A percentile compares a stretch with the other conserved stretches of the same genome.
Conservation (phyloP, 257 asterid species). For the Rauvolfia tetraphylla region DNA sequence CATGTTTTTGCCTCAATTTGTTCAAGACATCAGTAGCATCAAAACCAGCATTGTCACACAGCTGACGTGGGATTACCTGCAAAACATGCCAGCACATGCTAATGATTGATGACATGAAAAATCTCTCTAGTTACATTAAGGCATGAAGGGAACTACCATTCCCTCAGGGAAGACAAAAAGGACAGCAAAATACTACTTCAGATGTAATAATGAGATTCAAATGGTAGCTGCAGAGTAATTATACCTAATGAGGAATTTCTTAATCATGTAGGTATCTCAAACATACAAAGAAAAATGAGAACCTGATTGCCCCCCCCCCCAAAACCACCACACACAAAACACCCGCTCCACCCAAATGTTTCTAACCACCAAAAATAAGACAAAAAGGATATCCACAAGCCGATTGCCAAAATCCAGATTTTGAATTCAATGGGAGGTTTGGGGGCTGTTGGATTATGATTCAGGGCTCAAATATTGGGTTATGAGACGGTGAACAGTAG, state of each 20-base stretch:
- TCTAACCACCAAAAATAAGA: background rate
- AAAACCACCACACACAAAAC: too few species aligned
- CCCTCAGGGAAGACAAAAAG: background rate
- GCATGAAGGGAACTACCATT: background rate
- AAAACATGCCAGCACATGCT: slow-evolving; percentile 13
- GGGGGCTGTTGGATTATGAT: background rate
- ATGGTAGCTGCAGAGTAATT: background rate
- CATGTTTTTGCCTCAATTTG: slow-evolving; percentile 94
- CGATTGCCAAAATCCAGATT: background rate
- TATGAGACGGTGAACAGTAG: too few species aligned
- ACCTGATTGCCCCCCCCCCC: background rate
- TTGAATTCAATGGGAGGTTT: background rate
- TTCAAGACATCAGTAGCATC: slow-evolving; percentile 97
- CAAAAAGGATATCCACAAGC: background rate
- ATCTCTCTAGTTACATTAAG: background rate
- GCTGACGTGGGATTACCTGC: slow-evolving; percentile 61
- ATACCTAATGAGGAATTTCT: background rate
- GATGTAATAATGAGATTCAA: slow-evolving; percentile 1
- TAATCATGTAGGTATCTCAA: background rate
- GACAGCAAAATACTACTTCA: background rate
- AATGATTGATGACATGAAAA: background rate
- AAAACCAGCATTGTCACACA: slow-evolving; percentile 72
- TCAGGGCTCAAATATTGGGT: too few species aligned
- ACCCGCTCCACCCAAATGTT: background rate
- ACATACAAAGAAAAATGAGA: background rate